These are phyloP conservation scores for Neopestalotiopsis sp. DNA, from an alignment of 2,329 filamentous ascomycete genomes.

Conservation along the genomic window DNA sequence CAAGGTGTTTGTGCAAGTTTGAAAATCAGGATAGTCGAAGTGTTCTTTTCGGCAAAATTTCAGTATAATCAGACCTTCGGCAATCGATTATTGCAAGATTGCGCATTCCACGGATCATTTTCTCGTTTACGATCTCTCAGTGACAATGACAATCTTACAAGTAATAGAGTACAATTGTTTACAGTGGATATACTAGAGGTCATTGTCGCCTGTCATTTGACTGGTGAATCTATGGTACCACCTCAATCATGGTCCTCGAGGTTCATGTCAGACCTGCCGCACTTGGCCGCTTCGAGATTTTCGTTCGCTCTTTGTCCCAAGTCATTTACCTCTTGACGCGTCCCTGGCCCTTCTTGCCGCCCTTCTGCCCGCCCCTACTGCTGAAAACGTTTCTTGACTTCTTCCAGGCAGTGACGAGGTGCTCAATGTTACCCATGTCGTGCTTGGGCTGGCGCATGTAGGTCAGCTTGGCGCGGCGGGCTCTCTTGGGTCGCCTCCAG, in stretches of 20 bases:
- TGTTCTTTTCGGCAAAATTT: not conserved
- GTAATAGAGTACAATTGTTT: conserved; percentile 13
- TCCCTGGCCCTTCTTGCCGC: conserved; percentile 1
- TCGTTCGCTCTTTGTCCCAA: not conserved
- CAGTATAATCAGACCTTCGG: not conserved
- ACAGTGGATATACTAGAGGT: conserved; percentile 10
- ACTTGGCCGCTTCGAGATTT: not conserved
- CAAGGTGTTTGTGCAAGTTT: not conserved
- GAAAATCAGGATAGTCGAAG: not conserved
- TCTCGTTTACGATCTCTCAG: not conserved
- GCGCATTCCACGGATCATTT: not conserved
- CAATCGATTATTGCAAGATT: not conserved
- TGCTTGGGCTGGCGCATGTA: conserved; percentile 90
- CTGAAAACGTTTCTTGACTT: conserved; percentile 45
- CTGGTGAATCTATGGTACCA: not conserved
- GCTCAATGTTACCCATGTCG: conserved; percentile 85
- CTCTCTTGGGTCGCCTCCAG: conserved; percentile 82
- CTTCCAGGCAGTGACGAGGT: conserved; percentile 70
- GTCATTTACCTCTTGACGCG: not conserved
- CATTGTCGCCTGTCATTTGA: not conserved
- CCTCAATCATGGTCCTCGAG: not conserved
- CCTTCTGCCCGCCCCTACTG: conserved; percentile 22
- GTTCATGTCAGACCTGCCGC: not conserved
- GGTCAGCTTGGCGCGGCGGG: conserved; percentile 84
- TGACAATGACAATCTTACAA: not conserved